phyloP scores from a whole-genome alignment of 768 basidiomycete genomes.

The Xerocomellus chrysenteron region DNA sequence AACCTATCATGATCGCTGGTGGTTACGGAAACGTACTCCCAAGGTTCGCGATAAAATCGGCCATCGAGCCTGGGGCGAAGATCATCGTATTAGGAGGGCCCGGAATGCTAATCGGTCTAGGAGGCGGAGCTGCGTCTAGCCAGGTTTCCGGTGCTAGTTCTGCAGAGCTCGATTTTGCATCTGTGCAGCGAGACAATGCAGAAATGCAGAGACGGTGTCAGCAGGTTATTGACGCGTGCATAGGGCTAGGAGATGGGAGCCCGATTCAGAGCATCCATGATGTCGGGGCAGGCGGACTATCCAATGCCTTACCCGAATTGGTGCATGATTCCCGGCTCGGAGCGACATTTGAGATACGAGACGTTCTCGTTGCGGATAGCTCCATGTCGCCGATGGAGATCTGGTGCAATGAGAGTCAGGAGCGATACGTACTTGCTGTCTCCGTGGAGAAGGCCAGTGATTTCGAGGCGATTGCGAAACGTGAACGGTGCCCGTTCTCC shows the following conservation, averaged over 20 bases:
- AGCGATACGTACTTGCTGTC: slow-evolving; percentile 94
- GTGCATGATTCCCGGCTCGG: slow-evolving; percentile 96
- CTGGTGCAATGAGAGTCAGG: slow-evolving; percentile 99
- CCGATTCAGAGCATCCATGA: slow-evolving; percentile 98
- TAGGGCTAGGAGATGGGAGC: slow-evolving; percentile 54
- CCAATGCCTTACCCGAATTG: slow-evolving; percentile 94
- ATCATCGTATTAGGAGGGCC: slow-evolving; percentile 94
- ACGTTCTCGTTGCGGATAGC: slow-evolving; percentile 86
- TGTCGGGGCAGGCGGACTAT: slow-evolving; percentile 95
- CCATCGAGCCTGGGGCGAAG: slow-evolving; percentile 78
- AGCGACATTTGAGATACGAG: slow-evolving; percentile 89
- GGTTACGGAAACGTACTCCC: slow-evolving; percentile 93
- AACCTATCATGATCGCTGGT: slow-evolving; percentile 99
- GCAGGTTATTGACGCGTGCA: slow-evolving; percentile 94
- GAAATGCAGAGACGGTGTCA: slow-evolving; percentile 98
- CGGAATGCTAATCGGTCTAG: slow-evolving; percentile 93
- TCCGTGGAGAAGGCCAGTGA: slow-evolving; percentile 54
- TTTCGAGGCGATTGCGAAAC: slow-evolving; percentile 76
- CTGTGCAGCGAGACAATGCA: slow-evolving; percentile 95
- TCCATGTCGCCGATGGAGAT: slow-evolving; percentile 99
- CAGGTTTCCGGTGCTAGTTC: slow-evolving; percentile 88
- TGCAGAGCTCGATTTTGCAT: slow-evolving; percentile 94
- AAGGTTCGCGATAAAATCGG: slow-evolving; percentile 73
- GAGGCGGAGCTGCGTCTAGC: slow-evolving; percentile 95
- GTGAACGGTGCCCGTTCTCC: slow-evolving; percentile 93